Conservation (phyloP, 495 filamentous ascomycete species). For the Immersiella caudata region DNA sequence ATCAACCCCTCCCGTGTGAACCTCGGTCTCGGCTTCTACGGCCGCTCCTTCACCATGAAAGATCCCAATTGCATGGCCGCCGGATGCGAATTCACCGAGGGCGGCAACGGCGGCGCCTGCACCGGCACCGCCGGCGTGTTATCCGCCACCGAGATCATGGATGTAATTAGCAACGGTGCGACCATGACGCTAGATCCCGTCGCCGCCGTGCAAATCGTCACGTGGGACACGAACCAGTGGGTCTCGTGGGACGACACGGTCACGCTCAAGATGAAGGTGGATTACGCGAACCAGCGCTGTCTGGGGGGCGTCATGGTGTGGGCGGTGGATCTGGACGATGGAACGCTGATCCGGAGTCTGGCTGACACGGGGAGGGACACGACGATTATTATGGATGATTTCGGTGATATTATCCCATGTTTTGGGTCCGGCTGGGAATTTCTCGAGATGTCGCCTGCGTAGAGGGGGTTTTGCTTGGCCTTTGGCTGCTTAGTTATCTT, state of each 20-base stretch:
- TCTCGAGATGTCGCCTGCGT: no score
- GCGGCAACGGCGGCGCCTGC: conserved; percentile 37
- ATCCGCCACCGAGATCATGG: conserved; percentile 40
- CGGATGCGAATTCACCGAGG: conserved; percentile 33
- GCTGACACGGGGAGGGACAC: background rate
- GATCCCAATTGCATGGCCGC: conserved; percentile 22
- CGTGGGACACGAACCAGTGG: conserved; percentile 47
- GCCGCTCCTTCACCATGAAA: conserved; percentile 35
- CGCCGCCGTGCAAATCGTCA: conserved; percentile 41
- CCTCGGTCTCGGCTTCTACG: conserved; percentile 57
- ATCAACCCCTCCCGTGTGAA: conserved; percentile 46
- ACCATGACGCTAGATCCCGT: conserved; percentile 23
- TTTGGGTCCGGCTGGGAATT: background rate
- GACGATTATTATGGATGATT: no score
- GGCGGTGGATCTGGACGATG: conserved; percentile 34
- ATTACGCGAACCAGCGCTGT: conserved; percentile 39
- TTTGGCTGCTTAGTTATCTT: no score
- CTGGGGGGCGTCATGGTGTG: conserved; percentile 35
- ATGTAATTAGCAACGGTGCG: conserved; percentile 27
- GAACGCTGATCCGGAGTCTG: conserved; percentile 15
- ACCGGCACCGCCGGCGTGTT: conserved; percentile 39
- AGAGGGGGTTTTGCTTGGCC: no score
- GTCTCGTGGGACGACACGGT: conserved; percentile 45
- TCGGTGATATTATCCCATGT: background rate
- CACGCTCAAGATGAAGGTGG: conserved; percentile 45